These are phyloP conservation scores for Stemphylium lycopersici DNA, from an alignment of 2,329 filamentous ascomycete species.

Conservation along the genomic window DNA sequence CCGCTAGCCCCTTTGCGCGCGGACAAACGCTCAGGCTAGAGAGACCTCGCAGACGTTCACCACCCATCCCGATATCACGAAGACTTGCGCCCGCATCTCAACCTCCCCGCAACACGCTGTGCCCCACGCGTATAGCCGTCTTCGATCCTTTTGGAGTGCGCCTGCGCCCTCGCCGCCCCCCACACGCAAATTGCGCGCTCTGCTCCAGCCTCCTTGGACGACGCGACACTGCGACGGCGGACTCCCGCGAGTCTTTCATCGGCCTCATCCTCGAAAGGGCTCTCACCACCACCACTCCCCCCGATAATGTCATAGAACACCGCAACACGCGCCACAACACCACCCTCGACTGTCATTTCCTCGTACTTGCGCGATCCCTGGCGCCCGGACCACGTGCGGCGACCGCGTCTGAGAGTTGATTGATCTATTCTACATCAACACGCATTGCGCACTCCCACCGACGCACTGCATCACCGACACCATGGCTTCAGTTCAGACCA, in stretches of 20 bases:
- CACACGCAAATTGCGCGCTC: slow-evolving; percentile 37
- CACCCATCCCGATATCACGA: slow-evolving; percentile 40
- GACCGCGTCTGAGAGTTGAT: slow-evolving; percentile 25
- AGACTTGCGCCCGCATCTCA: slow-evolving; percentile 44
- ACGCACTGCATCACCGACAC: slow-evolving; percentile 21
- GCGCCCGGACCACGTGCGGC: slow-evolving; percentile 21
- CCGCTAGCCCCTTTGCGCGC: slow-evolving; percentile 16
- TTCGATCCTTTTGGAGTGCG: slow-evolving; percentile 32
- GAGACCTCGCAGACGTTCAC: slow-evolving; percentile 27
- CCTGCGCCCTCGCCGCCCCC: slow-evolving; percentile 31
- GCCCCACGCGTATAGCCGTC: slow-evolving; percentile 42
- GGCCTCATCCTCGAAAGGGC: slow-evolving; percentile 35
- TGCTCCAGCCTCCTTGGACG: slow-evolving; percentile 32
- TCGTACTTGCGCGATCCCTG: slow-evolving; percentile 28
- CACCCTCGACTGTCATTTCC: slow-evolving; percentile 34
- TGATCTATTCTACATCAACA: slow-evolving; percentile 15
- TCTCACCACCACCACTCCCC: slow-evolving; percentile 35
- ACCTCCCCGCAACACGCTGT: slow-evolving; percentile 44
- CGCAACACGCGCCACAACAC: slow-evolving; percentile 30
- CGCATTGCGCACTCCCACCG: slow-evolving; percentile 24
- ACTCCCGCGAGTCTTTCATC: slow-evolving; percentile 40
- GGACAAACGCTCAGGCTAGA: slow-evolving; percentile 19
- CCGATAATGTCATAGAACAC: slow-evolving; percentile 46
- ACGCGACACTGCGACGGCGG: slow-evolving; percentile 42
- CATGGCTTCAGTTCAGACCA: slow-evolving; percentile 83